phyloP scores from a whole-genome alignment of 208 protist genomes.

The Zelonia costaricensis region DNA sequence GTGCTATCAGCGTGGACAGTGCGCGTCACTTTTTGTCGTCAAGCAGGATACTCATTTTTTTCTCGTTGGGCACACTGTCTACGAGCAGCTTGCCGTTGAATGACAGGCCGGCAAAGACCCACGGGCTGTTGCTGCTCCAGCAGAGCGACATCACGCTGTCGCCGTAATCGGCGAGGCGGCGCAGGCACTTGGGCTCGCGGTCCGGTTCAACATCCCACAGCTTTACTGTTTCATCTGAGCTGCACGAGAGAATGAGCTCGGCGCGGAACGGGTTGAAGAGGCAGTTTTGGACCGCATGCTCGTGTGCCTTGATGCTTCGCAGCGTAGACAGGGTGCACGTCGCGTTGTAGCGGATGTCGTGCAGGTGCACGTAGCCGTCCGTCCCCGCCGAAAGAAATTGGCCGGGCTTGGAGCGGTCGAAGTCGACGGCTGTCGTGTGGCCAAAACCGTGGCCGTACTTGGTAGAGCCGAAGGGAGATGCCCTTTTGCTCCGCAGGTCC shows the following conservation, averaged over 20 bases:
- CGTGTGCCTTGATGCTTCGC: slow-evolving; percentile 48
- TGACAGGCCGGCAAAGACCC: slow-evolving; percentile 88
- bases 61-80: slow-evolving; percentile 77
- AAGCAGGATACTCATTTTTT: slow-evolving; percentile 83
- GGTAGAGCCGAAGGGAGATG: slow-evolving; percentile 24
- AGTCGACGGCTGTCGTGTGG: slow-evolving; percentile 55
- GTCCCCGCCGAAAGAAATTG: slow-evolving; percentile 61
- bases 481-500: slow-evolving; percentile 63
- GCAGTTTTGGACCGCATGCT: slow-evolving; percentile 61
- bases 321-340: slow-evolving; percentile 7
- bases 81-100: slow-evolving; percentile 87
- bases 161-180: slow-evolving; percentile 61
- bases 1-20: no score
- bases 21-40: slow-evolving; percentile 48
- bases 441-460: slow-evolving; percentile 59
- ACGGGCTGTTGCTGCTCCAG: slow-evolving; percentile 81
- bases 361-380: slow-evolving; percentile 72
- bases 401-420: slow-evolving; percentile 59
- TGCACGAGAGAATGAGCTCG: slow-evolving; percentile 71
- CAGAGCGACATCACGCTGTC: slow-evolving; percentile 75
- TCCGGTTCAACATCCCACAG: slow-evolving; percentile 70
- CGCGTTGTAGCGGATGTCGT: slow-evolving; percentile 71
- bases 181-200: slow-evolving; percentile 41
- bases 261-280: slow-evolving; percentile 89
- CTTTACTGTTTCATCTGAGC: slow-evolving; percentile 76